Base-by-base conservation (phyloP, 441 rosid genomes). In the Populus hybrid region DNA sequence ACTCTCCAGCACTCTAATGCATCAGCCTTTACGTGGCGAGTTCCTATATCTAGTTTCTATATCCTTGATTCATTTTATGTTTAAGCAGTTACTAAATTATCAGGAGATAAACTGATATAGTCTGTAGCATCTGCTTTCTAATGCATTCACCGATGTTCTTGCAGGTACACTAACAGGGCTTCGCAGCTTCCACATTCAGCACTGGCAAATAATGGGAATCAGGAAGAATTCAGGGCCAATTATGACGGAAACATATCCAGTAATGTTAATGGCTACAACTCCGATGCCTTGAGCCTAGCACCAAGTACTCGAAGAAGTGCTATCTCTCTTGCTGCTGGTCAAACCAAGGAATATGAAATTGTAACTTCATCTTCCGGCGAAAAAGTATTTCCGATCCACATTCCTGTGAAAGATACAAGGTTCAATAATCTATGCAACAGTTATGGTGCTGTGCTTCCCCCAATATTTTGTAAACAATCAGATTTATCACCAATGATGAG, bases 11-110 rank as follows among this genome's bases (percentile, higher is more conserved):
- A 88, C 72, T 92, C 98, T 67, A 84, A 85, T 85, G 88, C 91
- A 85, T 94, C 98, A 0, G 95, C 98, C 80, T 94, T 94, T 81
- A 83, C 91, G 4, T 80, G 89, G 98, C 91, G 78, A 84, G 93
- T 82, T 74, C 57, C 59, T 66, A 6, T 76, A 24, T 30, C 68
- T 30, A 4, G 6, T 74, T 70, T 21, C 1, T 8, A 3, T 42
- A 76, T 23, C 30, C 11, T 16, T 66, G 40, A 66, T 36, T 7
- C 42, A 34, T 3, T 32, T 53, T 67, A 40, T 53, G 9, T 69
- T 23, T 67, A 7, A 7, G 19, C 26, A 35, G 63, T 65, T 10
- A n/a, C 18, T 38, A 40, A 74, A 18, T 38, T 71, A 53, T 24
- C 36, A 0, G 32, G 42, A 32, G 14, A 50, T 50, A 65, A 50